Percentiles rank a stretch among this genome's conserved stretches.
Conservation (phyloP, 163 green algal species). For the Volvox carteri region DNA sequence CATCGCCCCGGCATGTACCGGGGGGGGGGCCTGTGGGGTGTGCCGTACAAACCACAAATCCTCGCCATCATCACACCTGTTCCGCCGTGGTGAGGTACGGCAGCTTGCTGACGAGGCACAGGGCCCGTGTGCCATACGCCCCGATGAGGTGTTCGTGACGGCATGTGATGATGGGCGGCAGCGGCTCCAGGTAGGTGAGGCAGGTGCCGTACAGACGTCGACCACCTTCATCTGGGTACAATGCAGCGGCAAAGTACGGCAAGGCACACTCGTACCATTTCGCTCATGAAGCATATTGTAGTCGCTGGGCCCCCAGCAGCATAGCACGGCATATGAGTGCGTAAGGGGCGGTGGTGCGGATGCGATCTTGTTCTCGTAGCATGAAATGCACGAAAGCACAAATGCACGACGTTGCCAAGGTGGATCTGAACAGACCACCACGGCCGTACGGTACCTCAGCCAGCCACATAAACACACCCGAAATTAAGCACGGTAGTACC, state of each 20-base stretch:
- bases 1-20: no score
- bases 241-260: background rate
- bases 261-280: background rate
- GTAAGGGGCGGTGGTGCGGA: background rate
- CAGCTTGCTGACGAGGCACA: conserved; percentile 63
- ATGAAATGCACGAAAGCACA: background rate
- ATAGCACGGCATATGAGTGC: background rate
- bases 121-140: conserved; percentile 48
- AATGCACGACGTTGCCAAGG: background rate
- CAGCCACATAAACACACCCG: no score
- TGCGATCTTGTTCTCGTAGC: no score
- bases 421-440: background rate
- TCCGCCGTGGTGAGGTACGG: conserved; percentile 62
- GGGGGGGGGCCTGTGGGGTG: no score
- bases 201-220: conserved; percentile 63
- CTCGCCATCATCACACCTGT: conserved; percentile 47
- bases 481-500: no score
- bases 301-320: background rate
- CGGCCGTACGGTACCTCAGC: no score
- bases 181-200: conserved; percentile 60
- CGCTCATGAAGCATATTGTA: background rate
- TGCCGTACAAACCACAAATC: background rate
- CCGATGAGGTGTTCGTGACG: conserved; percentile 56
- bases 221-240: conserved; percentile 64
- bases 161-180: conserved; percentile 29